These are phyloP conservation scores for Cladosporium sp. DNA, from an alignment of 2,329 filamentous ascomycete genomes.

Conservation along the genomic window DNA sequence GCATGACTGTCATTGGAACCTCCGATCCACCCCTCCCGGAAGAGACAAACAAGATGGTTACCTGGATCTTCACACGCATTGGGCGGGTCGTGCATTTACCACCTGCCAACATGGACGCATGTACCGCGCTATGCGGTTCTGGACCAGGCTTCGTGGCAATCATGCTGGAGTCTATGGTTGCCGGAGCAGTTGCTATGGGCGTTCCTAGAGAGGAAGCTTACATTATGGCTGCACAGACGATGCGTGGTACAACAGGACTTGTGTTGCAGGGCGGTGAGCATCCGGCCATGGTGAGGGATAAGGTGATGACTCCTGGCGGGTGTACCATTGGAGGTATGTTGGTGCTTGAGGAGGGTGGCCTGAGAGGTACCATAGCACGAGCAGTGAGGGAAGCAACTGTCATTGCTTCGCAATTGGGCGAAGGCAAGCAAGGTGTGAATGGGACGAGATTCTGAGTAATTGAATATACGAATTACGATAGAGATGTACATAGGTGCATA, in stretches of 20 bases:
- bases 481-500: background rate
- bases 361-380: slow-evolving; percentile 63
- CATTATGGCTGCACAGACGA: slow-evolving; percentile 74
- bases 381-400: slow-evolving; percentile 68
- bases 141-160: slow-evolving; percentile 74
- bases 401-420: slow-evolving; percentile 63
- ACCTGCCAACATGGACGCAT: slow-evolving; percentile 64
- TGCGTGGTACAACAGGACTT: slow-evolving; percentile 67
- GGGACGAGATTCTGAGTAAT: slow-evolving; percentile 21
- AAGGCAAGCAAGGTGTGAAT: slow-evolving; percentile 49
- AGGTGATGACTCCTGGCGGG: slow-evolving; percentile 72
- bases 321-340: slow-evolving; percentile 73
- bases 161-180: slow-evolving; percentile 69
- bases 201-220: slow-evolving; percentile 68
- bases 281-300: slow-evolving; percentile 69
- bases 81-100: slow-evolving; percentile 68
- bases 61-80: slow-evolving; percentile 73
- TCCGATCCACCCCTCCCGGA: slow-evolving; percentile 55
- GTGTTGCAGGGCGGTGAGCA: slow-evolving; percentile 65
- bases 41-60: slow-evolving; percentile 55
- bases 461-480: background rate
- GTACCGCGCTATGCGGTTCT: slow-evolving; percentile 69
- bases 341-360: slow-evolving; percentile 67
- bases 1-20: slow-evolving; percentile 72
- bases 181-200: slow-evolving; percentile 76